Base-by-base conservation (phyloP, 352 stramenopile species). In the Peronospora destructor region DNA sequence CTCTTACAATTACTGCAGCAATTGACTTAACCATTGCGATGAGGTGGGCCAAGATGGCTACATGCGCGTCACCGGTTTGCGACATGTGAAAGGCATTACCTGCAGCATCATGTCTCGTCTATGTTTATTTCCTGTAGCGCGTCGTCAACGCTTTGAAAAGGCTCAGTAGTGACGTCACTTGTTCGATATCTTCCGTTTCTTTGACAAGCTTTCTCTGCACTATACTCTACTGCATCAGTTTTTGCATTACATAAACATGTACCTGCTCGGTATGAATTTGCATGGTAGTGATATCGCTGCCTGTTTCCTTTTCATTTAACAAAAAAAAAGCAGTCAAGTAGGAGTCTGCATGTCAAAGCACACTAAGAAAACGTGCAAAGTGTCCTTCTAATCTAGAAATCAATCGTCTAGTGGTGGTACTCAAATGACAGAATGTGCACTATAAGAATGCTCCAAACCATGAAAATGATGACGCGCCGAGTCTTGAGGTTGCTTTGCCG, bases 141-240 rank as follows among this genome's bases (percentile, higher is more conserved):
- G 48, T 55, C 48, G 21, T 48, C 48, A 48, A 38, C 13, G 28
- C 9, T 4, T 13, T 12, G 48, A 42, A 55, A 48, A 7, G 7
- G 28, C 28, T 14, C 9, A 13, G 6, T 16, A 28, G 52, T 61
- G 53, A 61, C 53, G 53, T 61, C 53, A 61, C 53, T 41, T 25
- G 23, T 14, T 35, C 25, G 11, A 49, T 9, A 19, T 25, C 13
- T 16, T 43, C 44, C 21, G 12, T 42, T 32, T 26, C 45, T 38
- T 50, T 51, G 28, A 46, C 32, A 51, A 47, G 39, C 46, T 23
- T 19, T 51, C 16, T 32, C 39, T 7, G 9, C 46, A 2, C 16
- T n/a, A 11, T 39, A 17, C 6, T 21, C 10, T 10, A 26, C 25
- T 12, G 25, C 16, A 12, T 23, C 16, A 11, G n/a, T 6, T 14